Evolutionary conservation across 495 filamentous ascomycete species (phyloP).

Genomic region (Aspergillus diversus): DNA sequence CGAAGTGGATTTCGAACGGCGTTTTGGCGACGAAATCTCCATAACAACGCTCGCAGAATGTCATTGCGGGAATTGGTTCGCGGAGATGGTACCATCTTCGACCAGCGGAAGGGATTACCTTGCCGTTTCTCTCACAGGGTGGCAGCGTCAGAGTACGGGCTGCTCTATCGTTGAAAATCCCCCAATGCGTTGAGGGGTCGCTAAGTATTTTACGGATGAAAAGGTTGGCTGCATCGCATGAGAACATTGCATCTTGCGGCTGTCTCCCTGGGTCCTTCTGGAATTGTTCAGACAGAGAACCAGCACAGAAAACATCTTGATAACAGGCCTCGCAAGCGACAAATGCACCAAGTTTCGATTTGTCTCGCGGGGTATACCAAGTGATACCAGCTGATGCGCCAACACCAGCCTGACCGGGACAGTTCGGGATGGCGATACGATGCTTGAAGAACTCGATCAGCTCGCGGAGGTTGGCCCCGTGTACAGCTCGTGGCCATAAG

Average conservation of each 20-base stretch:
- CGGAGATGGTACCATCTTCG: background rate
- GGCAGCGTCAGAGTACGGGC: background rate
- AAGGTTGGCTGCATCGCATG: background rate
- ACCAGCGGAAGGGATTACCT: background rate
- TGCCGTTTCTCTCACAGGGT: background rate
- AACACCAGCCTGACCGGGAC: background rate
- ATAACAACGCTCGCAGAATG: conserved; percentile 3
- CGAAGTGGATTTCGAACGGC: conserved; percentile 1
- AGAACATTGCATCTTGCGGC: background rate
- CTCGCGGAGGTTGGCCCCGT: background rate
- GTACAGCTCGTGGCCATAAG: background rate
- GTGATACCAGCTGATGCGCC: background rate
- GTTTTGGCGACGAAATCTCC: background rate
- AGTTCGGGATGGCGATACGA: background rate
- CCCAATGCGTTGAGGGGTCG: background rate
- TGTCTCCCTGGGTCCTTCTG: background rate
- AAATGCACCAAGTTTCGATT: background rate
- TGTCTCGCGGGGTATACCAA: background rate
- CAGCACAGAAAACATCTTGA: background rate
- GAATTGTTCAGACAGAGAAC: background rate
- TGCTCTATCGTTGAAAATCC: background rate
- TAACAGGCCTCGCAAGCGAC: background rate
- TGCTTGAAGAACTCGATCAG: background rate
- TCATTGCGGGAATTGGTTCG: background rate
- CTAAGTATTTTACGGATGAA: background rate